Evolutionary conservation across 2,329 filamentous ascomycete genomes (phyloP).

Genomic region (Microdochium trichocladiopsis): DNA sequence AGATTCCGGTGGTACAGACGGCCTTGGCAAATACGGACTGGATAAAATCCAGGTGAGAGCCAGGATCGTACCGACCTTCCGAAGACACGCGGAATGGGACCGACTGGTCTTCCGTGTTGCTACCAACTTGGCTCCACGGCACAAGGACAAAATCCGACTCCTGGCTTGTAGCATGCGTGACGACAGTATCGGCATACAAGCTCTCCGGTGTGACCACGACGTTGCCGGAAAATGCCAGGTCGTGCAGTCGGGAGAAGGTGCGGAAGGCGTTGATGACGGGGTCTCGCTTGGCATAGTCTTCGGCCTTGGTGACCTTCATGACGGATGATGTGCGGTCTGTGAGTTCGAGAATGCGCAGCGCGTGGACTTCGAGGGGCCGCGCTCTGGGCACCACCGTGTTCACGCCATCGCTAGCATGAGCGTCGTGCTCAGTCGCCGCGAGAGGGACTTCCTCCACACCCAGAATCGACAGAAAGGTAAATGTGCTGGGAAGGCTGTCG

Average conservation of each 20-base stretch:
- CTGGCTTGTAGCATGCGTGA: constrained; percentile 62
- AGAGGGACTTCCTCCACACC: constrained; percentile 36
- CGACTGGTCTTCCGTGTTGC: constrained; percentile 58
- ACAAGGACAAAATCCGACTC: constrained; percentile 70
- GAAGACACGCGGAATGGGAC: constrained; percentile 32
- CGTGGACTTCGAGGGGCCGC: constrained; percentile 65
- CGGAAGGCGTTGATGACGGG: constrained; percentile 89
- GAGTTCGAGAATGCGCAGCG: constrained; percentile 77
- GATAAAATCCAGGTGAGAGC: constrained; percentile 69
- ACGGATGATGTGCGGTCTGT: constrained; percentile 91
- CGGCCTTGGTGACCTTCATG: constrained; percentile 83
- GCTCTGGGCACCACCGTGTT: constrained; percentile 19
- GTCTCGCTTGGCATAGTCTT: constrained; percentile 66
- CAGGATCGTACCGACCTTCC: constrained; percentile 53
- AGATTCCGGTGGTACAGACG: constrained; percentile 64
- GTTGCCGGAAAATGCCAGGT: constrained; percentile 74
- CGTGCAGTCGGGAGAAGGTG: constrained; percentile 78
- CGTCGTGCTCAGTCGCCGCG: constrained; percentile 11
- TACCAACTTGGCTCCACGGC: constrained; percentile 83
- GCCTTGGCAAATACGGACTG: constrained; percentile 56
- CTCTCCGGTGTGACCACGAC: constrained; percentile 73
- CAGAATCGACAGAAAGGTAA: constrained; percentile 76
- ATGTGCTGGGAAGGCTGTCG: constrained; percentile 75
- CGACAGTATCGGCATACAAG: constrained; percentile 72
- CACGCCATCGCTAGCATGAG: constrained; percentile 14